Conservation (phyloP, 2,329 filamentous ascomycete species). For the Apiospora koreana region DNA sequence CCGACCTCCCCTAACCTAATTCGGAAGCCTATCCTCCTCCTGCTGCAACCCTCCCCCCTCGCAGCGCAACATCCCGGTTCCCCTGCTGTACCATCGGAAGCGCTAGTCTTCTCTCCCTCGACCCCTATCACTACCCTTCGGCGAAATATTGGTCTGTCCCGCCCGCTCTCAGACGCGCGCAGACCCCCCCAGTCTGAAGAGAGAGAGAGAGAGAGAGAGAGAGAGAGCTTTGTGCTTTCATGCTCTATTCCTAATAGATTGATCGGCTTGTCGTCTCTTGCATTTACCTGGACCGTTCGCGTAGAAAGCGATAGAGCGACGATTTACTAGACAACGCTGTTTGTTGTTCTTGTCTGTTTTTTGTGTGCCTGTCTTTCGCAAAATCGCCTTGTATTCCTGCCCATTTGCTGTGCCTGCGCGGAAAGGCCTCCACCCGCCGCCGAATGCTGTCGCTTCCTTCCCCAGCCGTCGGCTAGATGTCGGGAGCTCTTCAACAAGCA, state of each 20-base stretch:
- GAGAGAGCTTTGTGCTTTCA: constrained; percentile 5
- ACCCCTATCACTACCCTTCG: constrained; percentile 6
- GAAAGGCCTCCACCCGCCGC: not conserved
- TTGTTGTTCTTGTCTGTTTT: not conserved
- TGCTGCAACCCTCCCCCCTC: constrained; percentile 1
- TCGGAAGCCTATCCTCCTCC: not conserved
- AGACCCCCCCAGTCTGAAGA: not conserved
- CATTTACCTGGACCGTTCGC: not conserved
- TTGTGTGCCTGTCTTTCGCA: not conserved
- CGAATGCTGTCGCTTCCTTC: constrained; percentile 11
- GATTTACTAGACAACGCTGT: not conserved
- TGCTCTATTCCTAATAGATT: not conserved
- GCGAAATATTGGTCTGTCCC: not conserved
- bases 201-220: not conserved
- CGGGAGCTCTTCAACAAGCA: constrained; percentile 10
- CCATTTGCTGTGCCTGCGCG: not conserved
- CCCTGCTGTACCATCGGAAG: not conserved
- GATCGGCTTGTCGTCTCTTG: not conserved
- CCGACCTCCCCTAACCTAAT: not conserved
- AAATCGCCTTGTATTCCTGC: not conserved
- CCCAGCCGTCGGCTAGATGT: constrained; percentile 18
- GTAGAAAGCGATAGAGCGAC: not conserved
- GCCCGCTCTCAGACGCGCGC: not conserved
- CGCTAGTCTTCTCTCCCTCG: not conserved
- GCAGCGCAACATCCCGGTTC: not conserved